Evolutionary conservation across 1,284 basidiomycete species (phyloP).

Genomic region (Phylloboletellus chloephorus): DNA sequence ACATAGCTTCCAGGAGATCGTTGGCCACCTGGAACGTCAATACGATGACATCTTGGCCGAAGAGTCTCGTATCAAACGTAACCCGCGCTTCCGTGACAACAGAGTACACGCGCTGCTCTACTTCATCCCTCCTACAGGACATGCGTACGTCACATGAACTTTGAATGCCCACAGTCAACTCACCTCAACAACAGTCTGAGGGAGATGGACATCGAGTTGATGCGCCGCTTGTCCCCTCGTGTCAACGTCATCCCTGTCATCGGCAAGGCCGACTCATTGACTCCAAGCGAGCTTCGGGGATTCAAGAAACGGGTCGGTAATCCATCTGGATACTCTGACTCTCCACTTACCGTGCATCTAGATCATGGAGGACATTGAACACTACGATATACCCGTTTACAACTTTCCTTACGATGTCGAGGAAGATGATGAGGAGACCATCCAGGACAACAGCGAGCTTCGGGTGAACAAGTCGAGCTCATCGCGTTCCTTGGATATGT

Average conservation of each 20-base stretch:
- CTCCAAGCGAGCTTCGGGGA: conserved; percentile 82
- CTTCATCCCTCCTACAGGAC: conserved; percentile 94
- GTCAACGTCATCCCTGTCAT: conserved; percentile 99
- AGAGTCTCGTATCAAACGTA: conserved; percentile 99
- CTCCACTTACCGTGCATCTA: conserved; percentile 30
- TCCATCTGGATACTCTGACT: conserved; percentile 1
- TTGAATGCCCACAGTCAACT: background rate
- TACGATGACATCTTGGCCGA: conserved; percentile 99
- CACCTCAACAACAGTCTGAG: conserved; percentile 56
- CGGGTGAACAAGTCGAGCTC: conserved; percentile 46
- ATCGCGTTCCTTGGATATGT: background rate
- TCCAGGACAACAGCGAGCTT: conserved; percentile 95
- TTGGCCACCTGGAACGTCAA: conserved; percentile 96
- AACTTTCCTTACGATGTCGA: conserved; percentile 99
- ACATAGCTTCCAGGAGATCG: conserved; percentile 89
- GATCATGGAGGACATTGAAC: conserved; percentile 99
- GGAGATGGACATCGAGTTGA: conserved; percentile 99
- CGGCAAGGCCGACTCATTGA: conserved; percentile 95
- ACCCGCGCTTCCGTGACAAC: conserved; percentile 98
- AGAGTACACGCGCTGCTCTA: conserved; percentile 94
- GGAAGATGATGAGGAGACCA: conserved; percentile 98
- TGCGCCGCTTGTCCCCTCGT: conserved; percentile 92
- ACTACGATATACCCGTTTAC: conserved; percentile 98
- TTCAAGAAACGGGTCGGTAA: conserved; percentile 91
- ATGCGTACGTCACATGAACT: conserved; percentile 44